Evolutionary conservation across 441 rosid species (phyloP).

Genomic region (Macaranga tanarius): DNA sequence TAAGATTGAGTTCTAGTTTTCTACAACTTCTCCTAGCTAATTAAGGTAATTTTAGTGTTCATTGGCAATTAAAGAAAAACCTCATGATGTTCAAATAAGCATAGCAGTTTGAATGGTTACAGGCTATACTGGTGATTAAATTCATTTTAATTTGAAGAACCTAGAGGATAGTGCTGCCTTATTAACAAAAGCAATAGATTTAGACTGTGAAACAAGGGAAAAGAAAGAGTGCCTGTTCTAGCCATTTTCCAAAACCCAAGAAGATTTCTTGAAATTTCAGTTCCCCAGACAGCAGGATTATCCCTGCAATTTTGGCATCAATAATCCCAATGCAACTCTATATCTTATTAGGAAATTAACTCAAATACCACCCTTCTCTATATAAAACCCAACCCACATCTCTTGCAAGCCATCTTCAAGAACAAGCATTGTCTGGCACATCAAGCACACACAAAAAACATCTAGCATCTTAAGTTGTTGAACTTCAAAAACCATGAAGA

Average conservation of each 20-base stretch:
- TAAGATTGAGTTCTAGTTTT: too few relatives aligned
- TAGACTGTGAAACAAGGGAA: too few relatives aligned
- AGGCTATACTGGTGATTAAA: too few relatives aligned
- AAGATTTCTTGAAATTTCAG: neutral
- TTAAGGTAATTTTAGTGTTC: too few relatives aligned
- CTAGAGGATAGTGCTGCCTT: too few relatives aligned
- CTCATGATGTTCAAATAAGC: too few relatives aligned
- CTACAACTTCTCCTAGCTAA: too few relatives aligned
- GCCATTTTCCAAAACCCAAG: neutral
- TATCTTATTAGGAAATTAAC: neutral
- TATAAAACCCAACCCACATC: neutral
- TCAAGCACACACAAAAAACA: too few relatives aligned
- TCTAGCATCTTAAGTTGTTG: neutral
- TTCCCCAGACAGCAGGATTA: neutral
- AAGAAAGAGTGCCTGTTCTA: neutral
- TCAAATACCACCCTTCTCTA: neutral
- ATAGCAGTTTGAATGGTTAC: too few relatives aligned
- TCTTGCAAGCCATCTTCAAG: neutral
- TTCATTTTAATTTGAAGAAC: too few relatives aligned
- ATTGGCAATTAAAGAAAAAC: too few relatives aligned
- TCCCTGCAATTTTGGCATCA: neutral
- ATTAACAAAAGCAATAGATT: too few relatives aligned
- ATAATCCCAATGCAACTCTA: neutral
- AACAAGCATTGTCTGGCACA: neutral
- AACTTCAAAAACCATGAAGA: slow-evolving; percentile 23